Evolutionary conservation across 2,329 filamentous ascomycete species (phyloP), one percentile per base, ranked within the genome.

Genomic region (Periconia digitata): DNA sequence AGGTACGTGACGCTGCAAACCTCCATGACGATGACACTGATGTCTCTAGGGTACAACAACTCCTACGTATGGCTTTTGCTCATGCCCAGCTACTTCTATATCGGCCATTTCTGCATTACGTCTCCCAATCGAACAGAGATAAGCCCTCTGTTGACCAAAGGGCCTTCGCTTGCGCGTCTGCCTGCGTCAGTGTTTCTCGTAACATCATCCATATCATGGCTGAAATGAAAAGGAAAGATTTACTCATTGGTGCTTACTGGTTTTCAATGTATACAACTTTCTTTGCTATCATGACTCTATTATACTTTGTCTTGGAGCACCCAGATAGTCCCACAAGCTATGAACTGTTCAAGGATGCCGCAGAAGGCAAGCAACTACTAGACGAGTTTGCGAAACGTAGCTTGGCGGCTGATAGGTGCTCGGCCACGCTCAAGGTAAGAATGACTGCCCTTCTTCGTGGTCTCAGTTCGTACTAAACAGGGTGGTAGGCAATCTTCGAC

Each of bases 321-420:
- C 87, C 87, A 1, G 84, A 89, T 51, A 90, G 87, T 62, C 75
- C 81, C 3, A 87, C 86, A 1, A 85, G 86, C 6, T 80, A 86
- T 43, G 91, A 95, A 53, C 87, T 96, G 18, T 76, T 96, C 50
- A 86, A 86, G 44, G 92, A 97, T 72, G 92, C 92, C 0, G 80
- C 85, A 51, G 87, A 90, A 54, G 94, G 92, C 16, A 89, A 89
- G 63, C 86, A 92, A 55, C 89, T 92, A 53, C 82, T 97, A 51
- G 83, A 85, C 43, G 85, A 84, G 15, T 79, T 97, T 49, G 87
- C 91, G 2, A 85, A 88, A 60, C 86, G 87, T 61, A 96, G 91
- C 64, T 81, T 95, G 78, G 91, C 92, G 29, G 94, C 94, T 3
- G 90, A 96, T 66, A 81, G 90, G 52, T 94, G 95, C 62, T 90